Evolutionary conservation across 2,329 filamentous ascomycete species (phyloP), one percentile per base, ranked within the genome.

Genomic region (Paracorniculantispora psalliotae): DNA sequence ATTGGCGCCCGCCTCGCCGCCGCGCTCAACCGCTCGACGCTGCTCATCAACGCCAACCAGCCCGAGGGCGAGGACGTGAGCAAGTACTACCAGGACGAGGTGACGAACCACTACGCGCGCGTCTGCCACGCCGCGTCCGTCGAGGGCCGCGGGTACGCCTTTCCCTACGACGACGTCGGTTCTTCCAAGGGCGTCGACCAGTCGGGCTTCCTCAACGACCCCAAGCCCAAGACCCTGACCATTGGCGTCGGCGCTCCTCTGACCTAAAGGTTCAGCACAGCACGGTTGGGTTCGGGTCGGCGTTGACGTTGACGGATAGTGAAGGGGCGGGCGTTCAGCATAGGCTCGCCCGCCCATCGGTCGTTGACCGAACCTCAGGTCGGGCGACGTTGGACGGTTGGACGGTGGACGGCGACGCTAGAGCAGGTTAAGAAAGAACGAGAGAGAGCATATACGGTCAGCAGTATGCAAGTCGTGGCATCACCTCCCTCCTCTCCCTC

Each of bases 1-100:
- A 81, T 92, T 59, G 86, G 86, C 9, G 88, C 91, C 0, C 80
- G 90, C n/a, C 74, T 94, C 15, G 82, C 87, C 0, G 90, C 90
- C 1, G 89, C 87, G 1, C 83, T 93, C 67, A 91, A 92, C 72
- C 81, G 90, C 23, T 86, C 82, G 35, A 92, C 88, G 12, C 72
- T 94, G 61, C 72, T 89, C 52, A 67, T 72, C 21, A 74, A 81
- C 65, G 56, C 69, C n/a, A 65, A 67, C 63, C 84, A 82, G 72
- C 85, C 82, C 15, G 76, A 81, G 57, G 75, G 76, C 53, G 81
- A 83, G 67, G 62, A 66, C 0, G 72, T 79, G 2, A 68, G 67
- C 6, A 69, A 67, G 9, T 88, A 86, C 68, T 89, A 89, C 71
- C 63, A 69, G 15, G 71, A 79, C 15, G 59, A 64, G 3, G 70